phyloP scores from a whole-genome alignment of 768 basidiomycete genomes.

The Pisolithus sp. region DNA sequence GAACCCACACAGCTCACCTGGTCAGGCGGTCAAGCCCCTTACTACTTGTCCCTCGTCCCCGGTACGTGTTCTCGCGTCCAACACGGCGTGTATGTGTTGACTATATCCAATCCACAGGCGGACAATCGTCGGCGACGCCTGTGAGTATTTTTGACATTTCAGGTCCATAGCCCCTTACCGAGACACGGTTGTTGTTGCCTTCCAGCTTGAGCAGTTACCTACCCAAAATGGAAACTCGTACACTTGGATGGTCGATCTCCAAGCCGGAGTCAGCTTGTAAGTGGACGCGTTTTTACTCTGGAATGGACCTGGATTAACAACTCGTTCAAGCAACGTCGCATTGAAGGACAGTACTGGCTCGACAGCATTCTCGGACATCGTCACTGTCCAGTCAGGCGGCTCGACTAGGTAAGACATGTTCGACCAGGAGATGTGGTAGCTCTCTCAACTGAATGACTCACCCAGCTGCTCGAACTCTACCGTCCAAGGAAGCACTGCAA shows the following conservation, averaged over 20 bases:
- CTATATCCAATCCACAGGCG: slow-evolving; percentile 33
- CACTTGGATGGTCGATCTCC: slow-evolving; percentile 54
- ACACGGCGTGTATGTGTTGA: neutral
- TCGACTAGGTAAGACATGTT: slow-evolving; percentile 29
- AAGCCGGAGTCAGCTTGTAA: slow-evolving; percentile 41
- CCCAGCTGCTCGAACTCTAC: slow-evolving; percentile 22
- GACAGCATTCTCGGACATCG: slow-evolving; percentile 44
- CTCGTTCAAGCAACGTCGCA: slow-evolving; percentile 37
- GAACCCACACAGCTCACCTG: slow-evolving; percentile 57
- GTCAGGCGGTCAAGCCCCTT: slow-evolving; percentile 47
- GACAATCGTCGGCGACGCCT: slow-evolving; percentile 43
- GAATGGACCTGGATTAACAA: neutral
- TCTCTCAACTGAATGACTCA: neutral
- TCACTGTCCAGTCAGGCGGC: slow-evolving; percentile 36
- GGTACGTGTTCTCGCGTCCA: slow-evolving; percentile 33
- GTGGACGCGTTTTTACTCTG: slow-evolving; percentile 7
- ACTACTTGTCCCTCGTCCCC: slow-evolving; percentile 54
- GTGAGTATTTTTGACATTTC: slow-evolving; percentile 29
- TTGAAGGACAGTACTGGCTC: slow-evolving; percentile 56
- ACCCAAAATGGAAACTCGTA: slow-evolving; percentile 33
- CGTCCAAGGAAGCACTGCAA: slow-evolving; percentile 9
- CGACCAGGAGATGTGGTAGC: neutral
- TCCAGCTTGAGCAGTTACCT: slow-evolving; percentile 51
- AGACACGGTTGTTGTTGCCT: slow-evolving; percentile 4
- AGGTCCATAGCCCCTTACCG: slow-evolving; percentile 2